phyloP scores from a whole-genome alignment of 768 basidiomycete species.

The Steccherinum ochraceum region DNA sequence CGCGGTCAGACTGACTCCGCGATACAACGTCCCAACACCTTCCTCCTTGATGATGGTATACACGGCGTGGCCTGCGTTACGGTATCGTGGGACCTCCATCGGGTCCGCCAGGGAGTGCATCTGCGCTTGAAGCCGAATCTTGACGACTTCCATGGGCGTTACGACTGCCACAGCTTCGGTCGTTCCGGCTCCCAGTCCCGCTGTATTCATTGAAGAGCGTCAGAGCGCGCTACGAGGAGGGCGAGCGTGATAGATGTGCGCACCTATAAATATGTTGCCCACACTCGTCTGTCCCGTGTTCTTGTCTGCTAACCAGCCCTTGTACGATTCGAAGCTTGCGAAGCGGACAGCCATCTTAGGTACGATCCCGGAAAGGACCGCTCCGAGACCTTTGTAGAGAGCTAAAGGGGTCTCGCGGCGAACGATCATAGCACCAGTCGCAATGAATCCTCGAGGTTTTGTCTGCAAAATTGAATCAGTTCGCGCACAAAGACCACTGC shows the following conservation, averaged over 20 bases:
- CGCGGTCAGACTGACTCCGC: conserved; percentile 91
- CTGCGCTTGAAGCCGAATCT: conserved; percentile 96
- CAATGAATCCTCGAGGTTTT: conserved; percentile 87
- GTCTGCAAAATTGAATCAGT: conserved; percentile 63
- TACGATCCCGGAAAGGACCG: conserved; percentile 93
- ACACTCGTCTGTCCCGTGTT: conserved; percentile 74
- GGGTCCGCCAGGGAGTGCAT: conserved; percentile 97
- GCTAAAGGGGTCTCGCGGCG: conserved; percentile 90
- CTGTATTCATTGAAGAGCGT: conserved; percentile 33
- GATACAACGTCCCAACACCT: conserved; percentile 76
- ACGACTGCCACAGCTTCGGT: conserved; percentile 94
- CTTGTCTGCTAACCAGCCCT: conserved; percentile 69
- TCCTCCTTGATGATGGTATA: conserved; percentile 94
- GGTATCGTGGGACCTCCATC: conserved; percentile 85
- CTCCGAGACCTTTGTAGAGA: conserved; percentile 96
- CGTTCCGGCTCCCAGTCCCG: conserved; percentile 92
- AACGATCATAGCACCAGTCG: conserved; percentile 84
- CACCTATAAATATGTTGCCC: conserved; percentile 83
- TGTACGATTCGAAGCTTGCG: conserved; percentile 96
- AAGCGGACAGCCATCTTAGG: conserved; percentile 99
- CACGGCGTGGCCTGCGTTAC: conserved; percentile 95
- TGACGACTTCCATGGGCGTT: conserved; percentile 99
- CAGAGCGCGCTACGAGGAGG: neutral
- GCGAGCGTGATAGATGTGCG: neutral
- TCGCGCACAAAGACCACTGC: no score